Evolutionary conservation across 2,329 filamentous ascomycete genomes (phyloP).

Genomic region (Fulvia fulva): DNA sequence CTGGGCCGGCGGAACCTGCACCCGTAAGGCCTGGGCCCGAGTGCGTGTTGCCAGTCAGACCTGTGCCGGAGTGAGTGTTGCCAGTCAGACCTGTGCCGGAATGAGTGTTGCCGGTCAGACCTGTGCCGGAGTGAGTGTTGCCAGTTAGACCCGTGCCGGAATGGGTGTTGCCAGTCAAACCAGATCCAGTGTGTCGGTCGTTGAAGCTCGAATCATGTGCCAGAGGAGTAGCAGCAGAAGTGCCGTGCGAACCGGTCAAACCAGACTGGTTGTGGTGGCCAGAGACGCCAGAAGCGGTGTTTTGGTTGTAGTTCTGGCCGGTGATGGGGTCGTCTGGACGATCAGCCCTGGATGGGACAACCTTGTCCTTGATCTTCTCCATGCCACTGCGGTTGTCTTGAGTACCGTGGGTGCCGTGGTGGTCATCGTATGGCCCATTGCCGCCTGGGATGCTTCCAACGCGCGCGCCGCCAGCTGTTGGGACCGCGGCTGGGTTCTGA

Average conservation of each 20-base stretch:
- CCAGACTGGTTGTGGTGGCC: constrained; percentile 8
- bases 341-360: neutral
- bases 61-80: constrained; percentile 14
- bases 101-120: constrained; percentile 3
- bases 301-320: constrained; percentile 7
- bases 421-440: neutral
- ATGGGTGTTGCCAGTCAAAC: constrained; percentile 6
- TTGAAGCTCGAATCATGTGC: constrained; percentile 12
- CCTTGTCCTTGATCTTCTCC: constrained; percentile 5
- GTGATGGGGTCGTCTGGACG: constrained; percentile 1
- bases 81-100: constrained; percentile 5
- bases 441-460: constrained; percentile 18
- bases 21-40: constrained; percentile 4
- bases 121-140: neutral
- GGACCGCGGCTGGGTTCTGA: constrained; percentile 28
- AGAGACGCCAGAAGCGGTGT: constrained; percentile 2
- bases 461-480: constrained; percentile 26
- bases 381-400: neutral
- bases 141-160: constrained; percentile 5
- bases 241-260: constrained; percentile 8
- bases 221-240: constrained; percentile 10
- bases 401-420: neutral
- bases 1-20: neutral
- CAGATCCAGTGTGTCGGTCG: constrained; percentile 12
- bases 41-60: constrained; percentile 6